Percentiles rank a stretch among this genome's conserved stretches.
phyloP scores from a whole-genome alignment of 2,329 filamentous ascomycete species.

The Fusarium udum region DNA sequence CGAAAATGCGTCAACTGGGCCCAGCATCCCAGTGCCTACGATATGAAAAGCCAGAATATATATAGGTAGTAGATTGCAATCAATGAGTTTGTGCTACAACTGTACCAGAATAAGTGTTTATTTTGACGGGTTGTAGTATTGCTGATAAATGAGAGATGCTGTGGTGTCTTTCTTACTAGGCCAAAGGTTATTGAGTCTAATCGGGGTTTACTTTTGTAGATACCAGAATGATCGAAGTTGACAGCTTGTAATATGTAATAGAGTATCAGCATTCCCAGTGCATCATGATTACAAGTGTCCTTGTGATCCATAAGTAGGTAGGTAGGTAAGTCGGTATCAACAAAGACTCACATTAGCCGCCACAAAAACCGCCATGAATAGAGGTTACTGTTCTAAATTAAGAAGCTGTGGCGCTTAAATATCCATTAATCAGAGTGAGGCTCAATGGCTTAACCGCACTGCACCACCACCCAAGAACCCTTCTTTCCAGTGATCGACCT shows the following conservation, averaged over 20 bases:
- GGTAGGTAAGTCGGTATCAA: not conserved
- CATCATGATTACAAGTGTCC: not conserved
- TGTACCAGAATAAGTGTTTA: not conserved
- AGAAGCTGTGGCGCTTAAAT: slow-evolving; percentile 26
- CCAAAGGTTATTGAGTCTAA: not conserved
- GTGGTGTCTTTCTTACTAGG: not conserved
- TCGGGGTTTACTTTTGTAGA: not conserved
- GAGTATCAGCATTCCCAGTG: not conserved
- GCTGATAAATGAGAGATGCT: not conserved
- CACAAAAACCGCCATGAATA: slow-evolving; percentile 1
- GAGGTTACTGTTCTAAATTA: slow-evolving; percentile 34
- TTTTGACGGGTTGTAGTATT: not conserved
- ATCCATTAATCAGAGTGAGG: slow-evolving; percentile 16
- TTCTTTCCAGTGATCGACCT: slow-evolving; percentile 26
- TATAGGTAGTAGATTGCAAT: not conserved
- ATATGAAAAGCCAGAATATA: not conserved
- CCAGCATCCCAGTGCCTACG: not conserved
- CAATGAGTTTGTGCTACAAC: slow-evolving; percentile 2
- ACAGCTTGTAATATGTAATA: not conserved
- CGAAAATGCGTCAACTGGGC: not conserved
- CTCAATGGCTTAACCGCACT: slow-evolving; percentile 16
- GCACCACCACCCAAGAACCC: slow-evolving; percentile 4
- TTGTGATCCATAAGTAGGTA: not conserved
- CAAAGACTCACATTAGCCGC: slow-evolving; percentile 7
- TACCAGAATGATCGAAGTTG: not conserved